Evolutionary conservation across 345 rosid genomes (phyloP).

Genomic region (Pistacia vera): DNA sequence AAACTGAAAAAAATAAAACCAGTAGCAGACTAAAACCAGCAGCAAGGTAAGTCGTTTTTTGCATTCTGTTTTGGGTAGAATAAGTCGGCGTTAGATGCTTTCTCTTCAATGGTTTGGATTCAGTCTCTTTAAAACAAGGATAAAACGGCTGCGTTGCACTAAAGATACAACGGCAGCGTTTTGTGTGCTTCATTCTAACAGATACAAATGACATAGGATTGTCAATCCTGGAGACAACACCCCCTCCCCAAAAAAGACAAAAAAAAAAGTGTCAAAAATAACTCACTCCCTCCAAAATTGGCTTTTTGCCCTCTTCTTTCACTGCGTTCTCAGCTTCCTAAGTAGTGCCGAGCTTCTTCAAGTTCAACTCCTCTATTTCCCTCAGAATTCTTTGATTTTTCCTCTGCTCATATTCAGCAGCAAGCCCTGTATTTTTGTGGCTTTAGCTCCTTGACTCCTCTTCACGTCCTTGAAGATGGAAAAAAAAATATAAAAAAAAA

Average conservation of each 20-base stretch:
- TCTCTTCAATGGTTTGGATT: too few relatives aligned
- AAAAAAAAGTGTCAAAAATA: neutral
- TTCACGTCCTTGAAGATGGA: slow-evolving; percentile 66
- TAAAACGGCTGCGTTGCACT: too few relatives aligned
- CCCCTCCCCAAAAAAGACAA: neutral
- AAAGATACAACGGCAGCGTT: too few relatives aligned
- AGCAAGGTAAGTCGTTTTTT: too few relatives aligned
- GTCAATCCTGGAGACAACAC: neutral
- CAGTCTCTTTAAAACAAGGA: too few relatives aligned
- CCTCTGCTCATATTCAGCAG: slow-evolving; percentile 74
- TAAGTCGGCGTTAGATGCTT: too few relatives aligned
- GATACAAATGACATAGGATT: neutral
- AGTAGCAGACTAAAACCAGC: too few relatives aligned
- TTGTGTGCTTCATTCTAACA: too few relatives aligned
- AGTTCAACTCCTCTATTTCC: slow-evolving; percentile 91
- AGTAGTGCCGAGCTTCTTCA: slow-evolving; percentile 82
- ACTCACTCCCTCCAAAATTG: slow-evolving; percentile 85
- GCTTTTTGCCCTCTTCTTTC: slow-evolving; percentile 80
- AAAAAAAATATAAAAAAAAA: neutral
- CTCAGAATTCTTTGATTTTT: slow-evolving; percentile 71
- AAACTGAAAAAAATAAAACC: too few relatives aligned
- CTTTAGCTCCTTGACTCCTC: slow-evolving; percentile 76
- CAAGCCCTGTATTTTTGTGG: slow-evolving; percentile 83
- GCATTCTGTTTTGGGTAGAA: too few relatives aligned
- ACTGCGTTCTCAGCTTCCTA: slow-evolving; percentile 76